phyloP scores from a whole-genome alignment of 495 filamentous ascomycete species.

The Chlorociboria aeruginascens region DNA sequence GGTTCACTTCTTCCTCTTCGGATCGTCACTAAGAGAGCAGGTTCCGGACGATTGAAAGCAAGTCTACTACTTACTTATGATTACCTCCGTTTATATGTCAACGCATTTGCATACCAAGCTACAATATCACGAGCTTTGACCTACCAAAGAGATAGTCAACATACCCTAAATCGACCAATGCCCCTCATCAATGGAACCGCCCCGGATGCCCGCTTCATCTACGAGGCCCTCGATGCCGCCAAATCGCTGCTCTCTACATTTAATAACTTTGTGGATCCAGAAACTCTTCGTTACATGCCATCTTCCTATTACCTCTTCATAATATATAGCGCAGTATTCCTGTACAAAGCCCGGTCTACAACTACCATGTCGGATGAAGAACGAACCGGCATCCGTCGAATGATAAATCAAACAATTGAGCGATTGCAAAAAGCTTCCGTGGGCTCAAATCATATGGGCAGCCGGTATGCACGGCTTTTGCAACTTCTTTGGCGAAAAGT shows the following conservation, averaged over 20 bases:
- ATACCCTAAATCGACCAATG: constrained; percentile 20
- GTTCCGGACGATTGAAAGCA: constrained; percentile 43
- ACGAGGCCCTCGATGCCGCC: constrained; percentile 50
- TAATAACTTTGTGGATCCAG: constrained; percentile 40
- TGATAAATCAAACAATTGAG: constrained; percentile 19
- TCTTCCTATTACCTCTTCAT: constrained; percentile 45
- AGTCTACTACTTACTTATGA: constrained; percentile 51
- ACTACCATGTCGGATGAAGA: constrained; percentile 21
- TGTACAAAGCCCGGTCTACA: constrained; percentile 19
- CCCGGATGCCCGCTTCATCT: constrained; percentile 51
- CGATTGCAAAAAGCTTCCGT: constrained; percentile 16
- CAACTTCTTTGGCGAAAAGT: constrained; percentile 19
- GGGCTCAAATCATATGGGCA: constrained; percentile 18
- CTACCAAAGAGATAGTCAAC: constrained; percentile 35
- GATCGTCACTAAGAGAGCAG: constrained; percentile 16
- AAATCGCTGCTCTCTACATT: constrained; percentile 45
- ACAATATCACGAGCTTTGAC: constrained; percentile 46
- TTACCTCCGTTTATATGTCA: constrained; percentile 52
- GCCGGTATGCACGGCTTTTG: constrained; percentile 16
- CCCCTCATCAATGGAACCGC: constrained; percentile 30
- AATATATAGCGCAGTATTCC: constrained; percentile 24
- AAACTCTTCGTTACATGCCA: constrained; percentile 46
- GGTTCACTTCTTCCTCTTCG: constrained; percentile 10
- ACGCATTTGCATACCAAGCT: constrained; percentile 56
- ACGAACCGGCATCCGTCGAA: constrained; percentile 11